Percentiles rank a stretch among this genome's conserved stretches.
phyloP scores from a whole-genome alignment of 2,329 filamentous ascomycete genomes.

The Ceratocystis papillata region DNA sequence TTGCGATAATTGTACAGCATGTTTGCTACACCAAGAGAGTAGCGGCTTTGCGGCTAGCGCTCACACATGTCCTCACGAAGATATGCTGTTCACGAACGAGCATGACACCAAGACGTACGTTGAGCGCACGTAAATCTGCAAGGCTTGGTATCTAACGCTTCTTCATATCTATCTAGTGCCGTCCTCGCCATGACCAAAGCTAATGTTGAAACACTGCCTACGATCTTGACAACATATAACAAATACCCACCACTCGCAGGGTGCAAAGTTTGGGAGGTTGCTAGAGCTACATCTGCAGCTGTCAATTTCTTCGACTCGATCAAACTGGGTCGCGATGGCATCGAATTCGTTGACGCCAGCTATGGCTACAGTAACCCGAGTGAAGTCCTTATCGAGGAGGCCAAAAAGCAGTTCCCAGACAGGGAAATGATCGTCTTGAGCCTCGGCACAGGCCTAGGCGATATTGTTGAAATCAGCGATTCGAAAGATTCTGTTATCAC shows the following conservation, averaged over 20 bases:
- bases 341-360: constrained; percentile 29
- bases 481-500: neutral
- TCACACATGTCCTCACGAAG: no score
- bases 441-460: constrained; percentile 28
- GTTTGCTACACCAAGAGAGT: no score
- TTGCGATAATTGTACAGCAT: no score
- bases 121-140: no score
- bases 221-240: no score
- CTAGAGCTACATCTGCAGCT: constrained; percentile 29
- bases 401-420: constrained; percentile 27
- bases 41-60: no score
- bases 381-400: constrained; percentile 29
- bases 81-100: no score
- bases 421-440: constrained; percentile 26
- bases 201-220: no score
- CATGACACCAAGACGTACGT: no score
- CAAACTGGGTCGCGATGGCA: constrained; percentile 27
- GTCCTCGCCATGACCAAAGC: no score
- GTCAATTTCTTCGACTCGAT: constrained; percentile 30
- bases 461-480: constrained; percentile 21
- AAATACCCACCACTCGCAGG: constrained; percentile 17
- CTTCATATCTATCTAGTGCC: no score
- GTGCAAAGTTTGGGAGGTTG: constrained; percentile 30
- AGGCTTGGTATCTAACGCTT: no score
- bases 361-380: constrained; percentile 31